A percentile compares a stretch with the other conserved stretches of the same genome.
Conservation (phyloP, 306 rosid species). For the Trifolium dubium region DNA sequence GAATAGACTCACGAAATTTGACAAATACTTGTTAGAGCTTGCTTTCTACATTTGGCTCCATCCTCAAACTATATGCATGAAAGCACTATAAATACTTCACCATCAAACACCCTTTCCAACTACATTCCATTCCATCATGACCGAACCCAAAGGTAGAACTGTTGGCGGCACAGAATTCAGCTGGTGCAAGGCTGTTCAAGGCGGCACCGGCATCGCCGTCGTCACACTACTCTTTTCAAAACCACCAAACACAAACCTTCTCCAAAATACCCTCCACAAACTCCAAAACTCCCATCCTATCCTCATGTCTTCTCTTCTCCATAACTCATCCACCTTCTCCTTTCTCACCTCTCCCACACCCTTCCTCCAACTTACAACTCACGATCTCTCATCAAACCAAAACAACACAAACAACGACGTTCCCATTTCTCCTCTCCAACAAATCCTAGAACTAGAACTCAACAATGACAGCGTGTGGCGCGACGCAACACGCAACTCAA, state of each 20-base stretch:
- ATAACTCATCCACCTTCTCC: constrained; percentile 9
- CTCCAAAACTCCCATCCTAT: constrained; percentile 64
- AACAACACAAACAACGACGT: constrained; percentile 2
- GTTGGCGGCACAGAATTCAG: constrained; percentile 56
- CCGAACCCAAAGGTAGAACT: constrained; percentile 35
- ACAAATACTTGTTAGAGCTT: too few relatives aligned
- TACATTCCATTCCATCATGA: not conserved
- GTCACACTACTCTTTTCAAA: constrained; percentile 48
- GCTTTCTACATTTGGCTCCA: not conserved
- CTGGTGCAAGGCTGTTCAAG: constrained; percentile 59
- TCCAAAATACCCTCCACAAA: constrained; percentile 51
- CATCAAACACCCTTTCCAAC: not conserved
- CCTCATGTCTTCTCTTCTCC: constrained; percentile 41
- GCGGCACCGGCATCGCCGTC: constrained; percentile 66
- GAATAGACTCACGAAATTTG: too few relatives aligned
- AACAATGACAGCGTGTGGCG: constrained; percentile 57
- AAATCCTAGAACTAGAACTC: constrained; percentile 57
- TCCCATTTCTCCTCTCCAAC: constrained; percentile 56
- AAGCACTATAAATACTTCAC: constrained; percentile 7
- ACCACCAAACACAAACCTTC: constrained; percentile 15
- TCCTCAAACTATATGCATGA: not conserved
- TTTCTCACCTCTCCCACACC: constrained; percentile 31
- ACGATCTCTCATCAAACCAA: not conserved
- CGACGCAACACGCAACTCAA: not conserved
- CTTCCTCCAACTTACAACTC: constrained; percentile 1